Conservation (phyloP, 805 yeast genomes). For the Brettanomyces custersianus region DNA sequence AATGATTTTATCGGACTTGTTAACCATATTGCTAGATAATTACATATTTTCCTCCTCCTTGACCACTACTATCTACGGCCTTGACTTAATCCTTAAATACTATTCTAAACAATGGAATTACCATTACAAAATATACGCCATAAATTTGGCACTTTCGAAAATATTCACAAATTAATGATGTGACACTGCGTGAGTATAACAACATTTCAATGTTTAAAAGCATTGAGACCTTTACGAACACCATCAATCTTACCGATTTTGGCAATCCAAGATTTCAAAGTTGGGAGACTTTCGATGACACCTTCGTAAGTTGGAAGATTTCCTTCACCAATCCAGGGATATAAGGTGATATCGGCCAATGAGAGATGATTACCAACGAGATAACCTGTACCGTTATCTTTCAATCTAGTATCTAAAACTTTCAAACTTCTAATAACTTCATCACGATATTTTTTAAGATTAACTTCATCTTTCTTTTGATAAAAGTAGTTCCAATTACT, state of each 20-base stretch:
- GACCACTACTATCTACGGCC: too few species aligned
- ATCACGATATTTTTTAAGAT: constrained; percentile 37
- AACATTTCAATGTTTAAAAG: not conserved
- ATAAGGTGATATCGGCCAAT: constrained; percentile 47
- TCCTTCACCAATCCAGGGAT: constrained; percentile 31
- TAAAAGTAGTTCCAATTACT: constrained; percentile 43
- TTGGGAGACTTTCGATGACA: constrained; percentile 26
- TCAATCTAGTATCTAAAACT: constrained; percentile 43
- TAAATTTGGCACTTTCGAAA: too few species aligned
- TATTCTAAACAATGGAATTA: too few species aligned
- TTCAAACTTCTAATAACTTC: constrained; percentile 47
- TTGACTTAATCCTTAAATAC: too few species aligned
- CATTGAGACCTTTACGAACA: constrained; percentile 21
- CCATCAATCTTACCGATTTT: constrained; percentile 25
- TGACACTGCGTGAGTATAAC: too few species aligned
- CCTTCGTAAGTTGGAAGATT: constrained; percentile 11
- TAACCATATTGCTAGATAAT: not conserved
- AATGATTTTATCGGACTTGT: not conserved
- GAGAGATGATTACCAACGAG: constrained; percentile 52
- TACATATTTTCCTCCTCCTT: too few species aligned
- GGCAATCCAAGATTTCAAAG: constrained; percentile 32
- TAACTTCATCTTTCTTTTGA: constrained; percentile 42
- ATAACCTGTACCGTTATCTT: constrained; percentile 39
- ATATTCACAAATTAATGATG: too few species aligned
- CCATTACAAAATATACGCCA: too few species aligned